Percentiles rank a stretch among this genome's conserved stretches.
These are phyloP conservation scores for Thamnidium elegans DNA, from an alignment of 192 early-diverging fungal genomes.

Conservation along the genomic window DNA sequence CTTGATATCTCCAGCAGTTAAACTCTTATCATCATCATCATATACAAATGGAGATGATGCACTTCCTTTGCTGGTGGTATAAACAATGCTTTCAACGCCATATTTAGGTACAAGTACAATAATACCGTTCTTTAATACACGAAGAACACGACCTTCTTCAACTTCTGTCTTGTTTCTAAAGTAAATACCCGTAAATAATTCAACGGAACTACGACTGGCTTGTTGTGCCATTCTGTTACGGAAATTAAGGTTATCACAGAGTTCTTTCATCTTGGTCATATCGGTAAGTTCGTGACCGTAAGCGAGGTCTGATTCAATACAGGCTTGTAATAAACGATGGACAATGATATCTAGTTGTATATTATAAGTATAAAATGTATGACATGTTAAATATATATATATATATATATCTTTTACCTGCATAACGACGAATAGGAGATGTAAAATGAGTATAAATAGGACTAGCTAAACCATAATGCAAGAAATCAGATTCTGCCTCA, in stretches of 20 bases:
- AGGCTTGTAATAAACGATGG: conserved; percentile 75
- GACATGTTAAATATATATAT: not conserved
- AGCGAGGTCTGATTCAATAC: conserved; percentile 38
- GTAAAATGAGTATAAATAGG: conserved; percentile 99
- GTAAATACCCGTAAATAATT: conserved; percentile 94
- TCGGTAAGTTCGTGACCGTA: conserved; percentile 78
- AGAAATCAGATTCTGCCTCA: conserved; percentile 56
- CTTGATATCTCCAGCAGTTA: conserved; percentile 39
- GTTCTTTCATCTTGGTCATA: conserved; percentile 76
- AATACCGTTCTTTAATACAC: conserved; percentile 94
- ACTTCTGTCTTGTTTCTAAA: conserved; percentile 89
- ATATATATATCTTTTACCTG: conserved; percentile 43
- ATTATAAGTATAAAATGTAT: not conserved
- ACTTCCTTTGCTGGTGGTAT: conserved; percentile 39
- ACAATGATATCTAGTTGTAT: conserved; percentile 77
- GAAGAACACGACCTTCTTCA: conserved; percentile 87
- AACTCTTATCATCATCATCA: conserved; percentile 42
- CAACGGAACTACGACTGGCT: conserved; percentile 89
- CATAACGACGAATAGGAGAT: conserved; percentile 98
- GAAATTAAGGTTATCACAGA: conserved; percentile 86
- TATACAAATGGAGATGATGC: conserved; percentile 34
- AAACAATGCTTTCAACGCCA: conserved; percentile 95
- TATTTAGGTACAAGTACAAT: conserved; percentile 84
- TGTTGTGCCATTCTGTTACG: conserved; percentile 96
- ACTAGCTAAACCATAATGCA: conserved; percentile 91